Evolutionary conservation across 148 eudicot species (phyloP), one percentile per base, ranked within the genome.

Genomic region (Cornus controversa): DNA sequence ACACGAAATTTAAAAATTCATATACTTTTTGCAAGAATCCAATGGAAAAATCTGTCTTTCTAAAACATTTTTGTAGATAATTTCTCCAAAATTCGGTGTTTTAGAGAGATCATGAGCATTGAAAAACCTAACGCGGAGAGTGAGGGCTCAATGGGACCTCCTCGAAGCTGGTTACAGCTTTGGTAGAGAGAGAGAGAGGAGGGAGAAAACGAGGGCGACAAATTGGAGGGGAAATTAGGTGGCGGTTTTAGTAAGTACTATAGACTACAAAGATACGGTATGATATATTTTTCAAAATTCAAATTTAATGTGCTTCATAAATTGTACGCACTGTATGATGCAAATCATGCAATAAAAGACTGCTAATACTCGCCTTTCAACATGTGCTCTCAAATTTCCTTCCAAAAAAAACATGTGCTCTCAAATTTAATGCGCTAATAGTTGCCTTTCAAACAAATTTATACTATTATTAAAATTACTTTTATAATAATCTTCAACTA

Each of bases 151-250:
- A 74, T 72, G 80, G 77, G 70, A 71, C 69, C 57, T 31, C 69
- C 57, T 31, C 34, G 34, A 42, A 89, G 84, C 86, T 87, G 88
- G 82, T 31, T 1, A 31, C 4, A 87, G 80, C 69, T 70, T 15
- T 31, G 76, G 26, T 31, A 14, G 69, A 13, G 70, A 25, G 72
- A 79, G 42, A 36, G 42, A 0, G 27, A 22, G 8, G 74, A 69
- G 69, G 60, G 71, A 66, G 63, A 36, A n/a, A 26, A 24, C 1
- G 53, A 25, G 36, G 73, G 78, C 72, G 10, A 37, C 27, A 73
- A 68, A 74, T 67, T 74, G 75, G 77, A 73, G 74, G 76, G 67
- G 47, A 60, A 53, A 73, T 60, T 73, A 10, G 76, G 47, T 58
- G 50, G 66, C 20, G 20, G 18, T 0, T 31, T 31, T 31, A 5